phyloP scores from a whole-genome alignment of 345 rosid genomes.

The Cardamine resedifolia region DNA sequence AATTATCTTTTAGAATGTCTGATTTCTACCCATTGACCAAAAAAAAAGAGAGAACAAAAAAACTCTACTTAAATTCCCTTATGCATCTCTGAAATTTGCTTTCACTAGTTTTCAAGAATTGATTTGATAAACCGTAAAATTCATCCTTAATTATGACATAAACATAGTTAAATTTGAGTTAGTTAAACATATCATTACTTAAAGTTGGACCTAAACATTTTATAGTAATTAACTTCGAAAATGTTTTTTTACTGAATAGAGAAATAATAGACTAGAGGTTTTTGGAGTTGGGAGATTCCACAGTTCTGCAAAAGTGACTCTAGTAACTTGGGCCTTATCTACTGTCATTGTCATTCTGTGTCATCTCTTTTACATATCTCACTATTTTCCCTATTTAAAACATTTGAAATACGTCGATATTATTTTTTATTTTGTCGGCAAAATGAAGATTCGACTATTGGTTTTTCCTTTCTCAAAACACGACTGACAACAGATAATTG shows the following conservation, averaged over 20 bases:
- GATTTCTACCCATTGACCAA: neutral
- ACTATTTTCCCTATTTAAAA: conserved; percentile 27
- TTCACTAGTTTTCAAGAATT: neutral
- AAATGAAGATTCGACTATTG: conserved; percentile 1
- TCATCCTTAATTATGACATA: neutral
- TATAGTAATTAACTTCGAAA: neutral
- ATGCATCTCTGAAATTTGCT: neutral
- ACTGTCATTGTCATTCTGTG: conserved; percentile 34
- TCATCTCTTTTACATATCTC: conserved; percentile 33
- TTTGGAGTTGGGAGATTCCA: conserved; percentile 30
- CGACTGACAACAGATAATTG: neutral
- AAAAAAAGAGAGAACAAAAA: neutral
- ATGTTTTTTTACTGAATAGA: neutral
- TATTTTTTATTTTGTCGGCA: conserved; percentile 20
- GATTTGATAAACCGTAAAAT: neutral
- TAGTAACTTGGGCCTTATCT: conserved; percentile 37
- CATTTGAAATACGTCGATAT: conserved; percentile 12
- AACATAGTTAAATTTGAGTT: neutral
- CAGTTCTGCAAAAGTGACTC: conserved; percentile 36
- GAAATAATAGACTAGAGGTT: neutral
- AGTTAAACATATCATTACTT: neutral
- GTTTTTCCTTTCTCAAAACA: conserved; percentile 1
- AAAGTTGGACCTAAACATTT: neutral
- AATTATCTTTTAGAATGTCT: neutral
- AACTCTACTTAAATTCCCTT: neutral